These are phyloP conservation scores for Botrytis hyacinthi DNA, from an alignment of 2,329 filamentous ascomycete genomes.

Conservation along the genomic window DNA sequence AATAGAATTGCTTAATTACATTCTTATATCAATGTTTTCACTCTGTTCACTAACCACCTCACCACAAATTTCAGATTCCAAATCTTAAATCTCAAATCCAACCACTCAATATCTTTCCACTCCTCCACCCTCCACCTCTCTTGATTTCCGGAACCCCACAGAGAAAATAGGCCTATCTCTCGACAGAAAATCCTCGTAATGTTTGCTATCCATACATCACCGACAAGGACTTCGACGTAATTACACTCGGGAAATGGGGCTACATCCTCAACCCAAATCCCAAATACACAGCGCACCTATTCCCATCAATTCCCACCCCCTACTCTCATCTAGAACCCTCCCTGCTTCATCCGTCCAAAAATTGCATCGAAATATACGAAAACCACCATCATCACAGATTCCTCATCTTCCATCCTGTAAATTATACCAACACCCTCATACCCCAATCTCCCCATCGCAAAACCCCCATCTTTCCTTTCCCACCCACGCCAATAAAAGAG, in stretches of 20 bases:
- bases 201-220: background rate
- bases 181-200: background rate
- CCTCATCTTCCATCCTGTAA: accelerated
- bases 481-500: background rate
- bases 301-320: background rate
- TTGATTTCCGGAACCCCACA: background rate
- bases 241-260: background rate
- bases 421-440: background rate
- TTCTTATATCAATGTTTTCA: background rate
- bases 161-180: background rate
- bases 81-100: background rate
- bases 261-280: background rate
- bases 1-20: background rate
- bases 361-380: background rate
- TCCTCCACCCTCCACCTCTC: background rate
- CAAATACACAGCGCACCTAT: background rate
- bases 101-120: background rate
- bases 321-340: background rate
- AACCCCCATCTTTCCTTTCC: background rate
- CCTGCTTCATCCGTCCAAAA: background rate
- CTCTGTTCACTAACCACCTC: background rate
- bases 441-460: background rate
- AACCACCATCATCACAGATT: background rate
- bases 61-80: too few relatives aligned
- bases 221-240: background rate